Conservation (phyloP, 2,329 filamentous ascomycete species). For the Leptographium radiaticola region DNA sequence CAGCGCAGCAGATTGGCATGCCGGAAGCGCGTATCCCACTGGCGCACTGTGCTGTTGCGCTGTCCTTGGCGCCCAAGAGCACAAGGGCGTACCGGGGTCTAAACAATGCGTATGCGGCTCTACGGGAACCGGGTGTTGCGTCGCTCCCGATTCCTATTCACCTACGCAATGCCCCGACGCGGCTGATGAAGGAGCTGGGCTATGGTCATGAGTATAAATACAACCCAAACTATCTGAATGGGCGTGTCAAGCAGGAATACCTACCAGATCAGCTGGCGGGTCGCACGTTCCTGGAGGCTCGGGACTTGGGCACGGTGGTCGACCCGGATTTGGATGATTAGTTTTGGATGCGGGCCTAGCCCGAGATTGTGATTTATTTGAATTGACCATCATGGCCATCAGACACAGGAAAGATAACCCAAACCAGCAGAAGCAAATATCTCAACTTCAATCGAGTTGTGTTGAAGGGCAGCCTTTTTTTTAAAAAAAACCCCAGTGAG, state of each 20-base stretch:
- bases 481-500: no score
- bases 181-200: conserved; percentile 83
- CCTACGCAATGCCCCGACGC: conserved; percentile 81
- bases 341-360: no score
- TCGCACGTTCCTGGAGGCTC: conserved; percentile 63
- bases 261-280: conserved; percentile 65
- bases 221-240: conserved; percentile 78
- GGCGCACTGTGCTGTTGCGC: conserved; percentile 72
- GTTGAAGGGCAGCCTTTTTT: no score
- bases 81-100: conserved; percentile 75
- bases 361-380: no score
- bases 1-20: conserved; percentile 86
- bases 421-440: no score
- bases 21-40: conserved; percentile 89
- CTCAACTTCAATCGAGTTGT: no score
- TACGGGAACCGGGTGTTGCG: conserved; percentile 74
- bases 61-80: conserved; percentile 72
- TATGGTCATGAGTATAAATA: conserved; percentile 94
- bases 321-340: conserved; percentile 50
- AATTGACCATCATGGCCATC: no score
- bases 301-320: conserved; percentile 64
- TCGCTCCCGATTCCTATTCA: conserved; percentile 74
- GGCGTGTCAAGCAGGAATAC: conserved; percentile 76
- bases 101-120: conserved; percentile 64
- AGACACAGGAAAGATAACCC: no score